Evolutionary conservation across 306 rosid species (phyloP).

Genomic region (Hippophae rhamnoides): DNA sequence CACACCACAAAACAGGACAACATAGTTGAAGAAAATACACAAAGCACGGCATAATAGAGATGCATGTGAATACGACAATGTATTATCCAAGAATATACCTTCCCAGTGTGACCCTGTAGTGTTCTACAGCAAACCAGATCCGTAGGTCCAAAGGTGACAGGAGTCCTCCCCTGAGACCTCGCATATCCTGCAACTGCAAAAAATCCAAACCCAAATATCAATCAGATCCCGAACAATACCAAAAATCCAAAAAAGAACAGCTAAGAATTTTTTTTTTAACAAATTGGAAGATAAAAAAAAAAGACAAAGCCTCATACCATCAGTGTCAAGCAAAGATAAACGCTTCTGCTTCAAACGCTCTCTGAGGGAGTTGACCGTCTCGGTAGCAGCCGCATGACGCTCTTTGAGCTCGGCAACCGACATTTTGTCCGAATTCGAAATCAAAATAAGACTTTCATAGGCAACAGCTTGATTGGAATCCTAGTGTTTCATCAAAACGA

Average conservation of each 20-base stretch:
- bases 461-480: neutral
- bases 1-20: no score
- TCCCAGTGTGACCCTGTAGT: conserved; percentile 78
- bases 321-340: conserved; percentile 68
- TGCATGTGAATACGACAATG: no score
- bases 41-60: neutral
- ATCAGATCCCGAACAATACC: conserved; percentile 20
- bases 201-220: conserved; percentile 14
- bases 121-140: conserved; percentile 98
- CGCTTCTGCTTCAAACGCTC: conserved; percentile 70
- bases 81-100: conserved; percentile 27
- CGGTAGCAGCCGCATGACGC: conserved; percentile 69
- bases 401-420: conserved; percentile 85
- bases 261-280: no score
- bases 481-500: neutral
- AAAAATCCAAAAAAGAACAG: neutral
- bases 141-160: conserved; percentile 75
- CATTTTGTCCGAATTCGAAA: conserved; percentile 33
- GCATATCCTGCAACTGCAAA: conserved; percentile 61
- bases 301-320: conserved; percentile 27
- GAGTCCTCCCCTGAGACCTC: conserved; percentile 57
- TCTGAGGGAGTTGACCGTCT: conserved; percentile 67
- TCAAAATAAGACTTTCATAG: conserved; percentile 18
- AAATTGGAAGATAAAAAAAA: neutral
- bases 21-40: no score